A percentile compares a stretch with the other conserved stretches of the same genome.
Evolutionary conservation across 1,284 basidiomycete genomes (phyloP).

Genomic region (Pholiota adiposa): DNA sequence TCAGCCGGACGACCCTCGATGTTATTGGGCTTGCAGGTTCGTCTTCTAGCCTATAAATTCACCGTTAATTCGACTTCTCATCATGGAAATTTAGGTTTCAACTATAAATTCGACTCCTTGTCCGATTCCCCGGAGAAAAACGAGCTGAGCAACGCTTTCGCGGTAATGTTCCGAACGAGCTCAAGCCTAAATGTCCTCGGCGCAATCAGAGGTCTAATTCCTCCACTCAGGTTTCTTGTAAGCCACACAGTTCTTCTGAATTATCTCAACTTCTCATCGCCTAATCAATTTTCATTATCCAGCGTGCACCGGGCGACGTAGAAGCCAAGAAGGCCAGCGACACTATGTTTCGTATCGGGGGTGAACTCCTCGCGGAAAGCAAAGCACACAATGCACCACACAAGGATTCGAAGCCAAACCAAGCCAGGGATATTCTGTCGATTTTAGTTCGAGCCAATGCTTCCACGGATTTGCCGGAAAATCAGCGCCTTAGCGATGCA

Average conservation of each 20-base stretch:
- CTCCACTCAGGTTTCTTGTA: conserved; percentile 45
- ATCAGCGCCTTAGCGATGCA: conserved; percentile 67
- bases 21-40: conserved; percentile 70
- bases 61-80: not conserved
- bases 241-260: conserved; percentile 18
- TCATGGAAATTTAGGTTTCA: conserved; percentile 50
- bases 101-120: conserved; percentile 65
- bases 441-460: conserved; percentile 68
- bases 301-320: conserved; percentile 30
- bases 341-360: conserved; percentile 45
- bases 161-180: conserved; percentile 37
- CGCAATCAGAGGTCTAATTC: conserved; percentile 39
- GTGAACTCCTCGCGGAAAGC: conserved; percentile 45
- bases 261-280: not conserved
- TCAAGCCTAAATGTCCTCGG: conserved; percentile 28
- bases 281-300: not conserved
- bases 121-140: conserved; percentile 35
- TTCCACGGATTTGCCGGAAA: conserved; percentile 57
- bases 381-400: conserved; percentile 37
- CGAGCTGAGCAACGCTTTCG: conserved; percentile 52
- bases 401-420: conserved; percentile 20
- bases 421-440: conserved; percentile 52
- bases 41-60: not conserved
- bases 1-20: conserved; percentile 65
- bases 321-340: conserved; percentile 27